Conservation (phyloP, 208 protist genomes). For the Leishmania gerbilli region DNA sequence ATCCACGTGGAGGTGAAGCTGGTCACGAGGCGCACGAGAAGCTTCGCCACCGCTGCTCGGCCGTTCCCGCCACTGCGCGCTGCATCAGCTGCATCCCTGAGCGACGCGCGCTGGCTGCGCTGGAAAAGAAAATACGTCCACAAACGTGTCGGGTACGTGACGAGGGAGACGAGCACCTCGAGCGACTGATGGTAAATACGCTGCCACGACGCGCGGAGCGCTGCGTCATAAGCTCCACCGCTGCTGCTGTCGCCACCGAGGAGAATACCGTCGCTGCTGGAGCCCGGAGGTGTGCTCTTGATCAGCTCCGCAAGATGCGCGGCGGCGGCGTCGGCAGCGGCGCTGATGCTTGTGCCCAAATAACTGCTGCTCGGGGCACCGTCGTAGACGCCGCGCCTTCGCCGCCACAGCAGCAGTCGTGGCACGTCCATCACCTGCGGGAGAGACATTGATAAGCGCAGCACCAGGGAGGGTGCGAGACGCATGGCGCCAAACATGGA, state of each 20-base stretch:
- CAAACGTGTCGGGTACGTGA: conserved; percentile 24
- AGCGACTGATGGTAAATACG: neutral
- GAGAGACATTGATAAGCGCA: conserved; percentile 26
- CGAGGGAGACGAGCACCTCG: conserved; percentile 15
- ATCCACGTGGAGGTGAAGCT: conserved; percentile 36
- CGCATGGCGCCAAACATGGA: conserved; percentile 26
- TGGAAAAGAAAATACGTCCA: conserved; percentile 24
- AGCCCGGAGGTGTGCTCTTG: conserved; percentile 14
- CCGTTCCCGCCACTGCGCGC: neutral
- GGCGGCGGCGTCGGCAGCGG: conserved; percentile 23
- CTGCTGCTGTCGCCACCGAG: neutral
- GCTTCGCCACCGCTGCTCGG: conserved; percentile 2
- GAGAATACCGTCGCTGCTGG: neutral
- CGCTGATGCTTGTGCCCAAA: neutral
- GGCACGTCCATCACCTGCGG: conserved; percentile 33
- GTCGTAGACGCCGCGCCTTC: conserved; percentile 1
- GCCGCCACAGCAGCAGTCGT: conserved; percentile 28
- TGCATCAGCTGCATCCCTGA: neutral
- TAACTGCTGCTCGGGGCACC: neutral
- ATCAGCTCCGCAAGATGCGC: conserved; percentile 20
- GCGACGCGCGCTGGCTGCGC: conserved; percentile 9
- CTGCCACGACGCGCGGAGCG: conserved; percentile 8
- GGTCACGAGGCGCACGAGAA: conserved; percentile 24
- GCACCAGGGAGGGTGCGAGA: conserved; percentile 20
- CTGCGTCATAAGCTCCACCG: neutral